These are phyloP conservation scores for Lolium multiflorum DNA, from an alignment of 176 grass and related monocot species.

Conservation along the genomic window DNA sequence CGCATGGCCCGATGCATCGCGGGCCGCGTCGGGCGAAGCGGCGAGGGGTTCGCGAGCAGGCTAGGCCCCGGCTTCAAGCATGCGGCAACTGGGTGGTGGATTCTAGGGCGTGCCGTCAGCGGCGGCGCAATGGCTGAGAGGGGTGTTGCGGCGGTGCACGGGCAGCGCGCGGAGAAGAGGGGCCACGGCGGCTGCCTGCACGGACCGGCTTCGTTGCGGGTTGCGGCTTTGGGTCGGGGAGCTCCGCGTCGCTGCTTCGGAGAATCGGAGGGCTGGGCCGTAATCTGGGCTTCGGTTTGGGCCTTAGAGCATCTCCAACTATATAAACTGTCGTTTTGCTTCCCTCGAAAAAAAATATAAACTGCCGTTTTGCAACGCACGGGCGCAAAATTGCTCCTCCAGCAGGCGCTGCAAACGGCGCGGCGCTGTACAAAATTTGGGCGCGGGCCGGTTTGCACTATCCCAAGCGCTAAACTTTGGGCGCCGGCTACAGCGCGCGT, in stretches of 20 bases:
- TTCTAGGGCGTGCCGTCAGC: background rate
- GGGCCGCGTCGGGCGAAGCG: constrained; percentile 28
- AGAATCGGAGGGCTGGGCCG: too few relatives aligned
- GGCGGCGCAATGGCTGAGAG: constrained; percentile 22
- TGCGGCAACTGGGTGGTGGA: background rate
- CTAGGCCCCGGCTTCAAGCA: constrained; percentile 27
- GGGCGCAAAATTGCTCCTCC: too few relatives aligned
- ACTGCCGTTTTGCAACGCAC: too few relatives aligned
- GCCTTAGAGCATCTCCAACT: too few relatives aligned
- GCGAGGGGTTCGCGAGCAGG: constrained; percentile 30
- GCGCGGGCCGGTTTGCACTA: too few relatives aligned
- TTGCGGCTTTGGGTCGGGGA: background rate
- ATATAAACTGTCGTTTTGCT: too few relatives aligned
- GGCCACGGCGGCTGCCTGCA: constrained; percentile 33
- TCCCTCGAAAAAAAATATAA: too few relatives aligned
- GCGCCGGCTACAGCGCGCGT: too few relatives aligned
- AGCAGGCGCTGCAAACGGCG: too few relatives aligned
- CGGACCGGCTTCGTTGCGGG: background rate
- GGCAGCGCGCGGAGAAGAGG: background rate
- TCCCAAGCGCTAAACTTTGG: too few relatives aligned
- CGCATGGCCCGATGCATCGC: constrained; percentile 46
- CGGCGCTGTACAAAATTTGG: too few relatives aligned
- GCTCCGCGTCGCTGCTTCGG: background rate
- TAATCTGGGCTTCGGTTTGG: too few relatives aligned
- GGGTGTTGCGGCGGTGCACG: background rate